A percentile compares a stretch with the other conserved stretches of the same genome.
Evolutionary conservation across 768 basidiomycete genomes (phyloP).

Genomic region (Boletales sp.): DNA sequence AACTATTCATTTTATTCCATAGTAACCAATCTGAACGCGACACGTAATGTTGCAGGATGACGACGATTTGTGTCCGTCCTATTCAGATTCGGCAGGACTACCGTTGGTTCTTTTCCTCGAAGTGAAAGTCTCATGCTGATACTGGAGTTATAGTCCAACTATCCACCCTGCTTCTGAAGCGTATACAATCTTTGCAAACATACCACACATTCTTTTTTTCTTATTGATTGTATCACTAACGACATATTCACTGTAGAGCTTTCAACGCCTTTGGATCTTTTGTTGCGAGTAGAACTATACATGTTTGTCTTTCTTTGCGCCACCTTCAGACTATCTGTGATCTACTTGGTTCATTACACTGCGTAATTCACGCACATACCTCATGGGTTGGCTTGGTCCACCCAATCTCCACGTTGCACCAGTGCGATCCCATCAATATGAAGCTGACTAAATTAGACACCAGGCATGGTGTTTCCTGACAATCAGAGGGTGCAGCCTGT

Average conservation of each 20-base stretch:
- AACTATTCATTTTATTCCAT: slow-evolving; percentile 11
- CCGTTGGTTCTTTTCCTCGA: slow-evolving; percentile 41
- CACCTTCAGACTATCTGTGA: not conserved
- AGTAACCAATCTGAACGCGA: slow-evolving; percentile 3
- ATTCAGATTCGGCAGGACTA: slow-evolving; percentile 61
- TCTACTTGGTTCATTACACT: not conserved
- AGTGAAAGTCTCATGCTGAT: slow-evolving; percentile 2
- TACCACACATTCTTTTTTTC: slow-evolving; percentile 19
- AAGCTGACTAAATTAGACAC: not conserved
- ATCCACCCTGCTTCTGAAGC: slow-evolving; percentile 24
- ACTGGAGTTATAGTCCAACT: slow-evolving; percentile 25
- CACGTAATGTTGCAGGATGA: slow-evolving; percentile 32
- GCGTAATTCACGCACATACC: not conserved
- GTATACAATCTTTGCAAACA: slow-evolving; percentile 7
- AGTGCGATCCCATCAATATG: not conserved
- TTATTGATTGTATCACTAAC: slow-evolving; percentile 13
- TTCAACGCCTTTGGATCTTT: not conserved
- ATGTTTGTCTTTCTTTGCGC: not conserved
- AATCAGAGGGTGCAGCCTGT: not conserved
- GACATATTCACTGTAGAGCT: slow-evolving; percentile 17
- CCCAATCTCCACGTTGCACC: not conserved
- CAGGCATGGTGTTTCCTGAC: not conserved
- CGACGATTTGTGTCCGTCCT: slow-evolving; percentile 63
- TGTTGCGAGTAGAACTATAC: not conserved
- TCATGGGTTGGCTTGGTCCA: slow-evolving; percentile 1